These are phyloP conservation scores for Condylostoma magnum DNA, from an alignment of 169 alveolate genomes.

Conservation along the genomic window DNA sequence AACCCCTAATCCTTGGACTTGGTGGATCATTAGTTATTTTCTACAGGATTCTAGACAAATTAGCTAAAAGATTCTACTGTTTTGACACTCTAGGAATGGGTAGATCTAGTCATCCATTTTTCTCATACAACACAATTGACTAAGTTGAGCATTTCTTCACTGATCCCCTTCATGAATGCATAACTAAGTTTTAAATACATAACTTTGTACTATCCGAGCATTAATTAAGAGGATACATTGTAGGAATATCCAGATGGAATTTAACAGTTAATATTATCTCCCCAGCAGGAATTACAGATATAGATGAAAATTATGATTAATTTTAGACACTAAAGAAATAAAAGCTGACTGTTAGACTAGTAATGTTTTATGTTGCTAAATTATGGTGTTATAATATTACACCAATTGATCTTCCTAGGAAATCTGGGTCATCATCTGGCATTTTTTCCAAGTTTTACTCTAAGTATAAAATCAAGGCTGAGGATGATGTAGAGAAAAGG, in stretches of 20 bases:
- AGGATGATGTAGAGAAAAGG: not conserved
- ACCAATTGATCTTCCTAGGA: not conserved
- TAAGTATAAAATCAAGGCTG: not conserved
- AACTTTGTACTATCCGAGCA: constrained; percentile 53
- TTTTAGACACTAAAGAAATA: not conserved
- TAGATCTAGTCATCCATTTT: constrained; percentile 56
- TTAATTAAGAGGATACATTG: constrained; percentile 60
- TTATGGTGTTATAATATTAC: constrained; percentile 22
- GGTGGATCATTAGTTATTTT: constrained; percentile 45
- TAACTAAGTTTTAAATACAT: constrained; percentile 32
- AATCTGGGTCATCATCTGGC: not conserved
- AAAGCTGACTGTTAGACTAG: not conserved
- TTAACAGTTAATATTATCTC: constrained; percentile 47
- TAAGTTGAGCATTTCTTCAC: constrained; percentile 61
- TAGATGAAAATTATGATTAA: constrained; percentile 5
- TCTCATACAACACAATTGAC: constrained; percentile 30
- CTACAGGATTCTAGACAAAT: constrained; percentile 39
- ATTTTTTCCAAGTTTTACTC: not conserved
- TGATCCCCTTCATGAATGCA: constrained; percentile 55
- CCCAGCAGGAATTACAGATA: constrained; percentile 40
- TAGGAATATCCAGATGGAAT: constrained; percentile 43
- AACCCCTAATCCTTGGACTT: too few species aligned
- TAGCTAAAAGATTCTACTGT: constrained; percentile 22
- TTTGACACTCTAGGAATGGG: constrained; percentile 60
- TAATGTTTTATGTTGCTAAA: not conserved